Base-by-base conservation (phyloP, 805 yeast genomes). In the Spathaspora boniae region DNA sequence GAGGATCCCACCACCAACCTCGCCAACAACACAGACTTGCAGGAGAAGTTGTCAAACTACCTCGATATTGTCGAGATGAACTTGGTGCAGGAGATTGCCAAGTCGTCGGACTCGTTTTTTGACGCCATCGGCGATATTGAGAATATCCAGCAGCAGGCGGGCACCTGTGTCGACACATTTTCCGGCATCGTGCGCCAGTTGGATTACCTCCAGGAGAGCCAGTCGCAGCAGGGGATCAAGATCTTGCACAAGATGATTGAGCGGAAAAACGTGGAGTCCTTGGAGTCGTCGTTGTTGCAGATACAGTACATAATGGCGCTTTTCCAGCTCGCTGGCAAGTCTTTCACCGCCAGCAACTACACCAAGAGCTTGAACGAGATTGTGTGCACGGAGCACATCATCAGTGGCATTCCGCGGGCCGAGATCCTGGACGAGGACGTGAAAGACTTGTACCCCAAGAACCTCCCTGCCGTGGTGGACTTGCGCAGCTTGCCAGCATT, bases 41-140 rank as follows among this genome's bases (percentile, higher is more conserved):
- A 83, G 50, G 95, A 87, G 29, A 80, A 78, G 51, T 63, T 91
- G 22, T 84, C 93, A 3, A 79, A 80, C 59, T 87, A 88, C 51
- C 66, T 93, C 37, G 98, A 93, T 53, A 70, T 79, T 0, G 87
- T 91, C 1, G 98, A 91, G 58, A 68, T 85, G 24, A 81, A 83
- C 42, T 62, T 91, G 27, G 83, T 89, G 14, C 70, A 76, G 26
- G 96, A 88, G 56, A 87, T 93, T 21, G 82, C 95, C 3, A 75
- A 76, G 44, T 83, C 96, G 0, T 86, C 96, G 0, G 78, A 79
- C 35, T 80, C 89, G 6, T 91, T 93, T 52, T 88, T 88, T 59
- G 78, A 78, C 34, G 89, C 96, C 0, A 64, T 94, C 36, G 86
- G 80, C 36, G 95, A 87, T 43, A 72, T 93, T 38, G 79, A 80